A percentile compares a stretch with the other conserved stretches of the same genome.
Evolutionary conservation across 257 asterid species (phyloP).

Genomic region (Knoxia roxburghii): DNA sequence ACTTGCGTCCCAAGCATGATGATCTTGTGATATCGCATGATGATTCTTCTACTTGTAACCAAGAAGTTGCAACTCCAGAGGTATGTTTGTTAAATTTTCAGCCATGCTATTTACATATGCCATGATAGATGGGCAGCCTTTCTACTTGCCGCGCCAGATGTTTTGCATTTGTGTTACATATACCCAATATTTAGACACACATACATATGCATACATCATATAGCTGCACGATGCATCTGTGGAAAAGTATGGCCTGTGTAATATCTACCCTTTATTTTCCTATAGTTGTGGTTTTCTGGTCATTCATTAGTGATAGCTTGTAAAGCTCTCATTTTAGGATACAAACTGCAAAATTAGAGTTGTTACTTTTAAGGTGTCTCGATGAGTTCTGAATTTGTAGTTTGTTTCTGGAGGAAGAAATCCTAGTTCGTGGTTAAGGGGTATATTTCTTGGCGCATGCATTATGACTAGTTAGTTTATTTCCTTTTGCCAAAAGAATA

Average conservation of each 20-base stretch:
- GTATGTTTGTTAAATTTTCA: constrained; percentile 2
- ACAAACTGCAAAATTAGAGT: not conserved
- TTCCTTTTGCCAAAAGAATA: not conserved
- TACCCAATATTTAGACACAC: not conserved
- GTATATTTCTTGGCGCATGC: not conserved
- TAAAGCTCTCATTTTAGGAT: not conserved
- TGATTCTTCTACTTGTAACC: constrained; percentile 26
- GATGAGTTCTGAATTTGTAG: not conserved
- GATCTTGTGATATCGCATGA: constrained; percentile 19
- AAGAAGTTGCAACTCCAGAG: constrained; percentile 16
- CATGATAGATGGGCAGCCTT: not conserved
- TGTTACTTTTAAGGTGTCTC: not conserved
- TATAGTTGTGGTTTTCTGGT: not conserved
- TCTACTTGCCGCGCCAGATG: not conserved
- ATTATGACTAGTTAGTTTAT: not conserved
- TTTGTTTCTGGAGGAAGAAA: not conserved
- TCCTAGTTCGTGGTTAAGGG: not conserved
- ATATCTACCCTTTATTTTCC: not conserved
- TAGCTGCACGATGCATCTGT: not conserved
- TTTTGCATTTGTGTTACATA: not conserved
- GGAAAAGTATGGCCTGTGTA: not conserved
- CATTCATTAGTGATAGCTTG: not conserved
- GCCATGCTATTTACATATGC: not conserved
- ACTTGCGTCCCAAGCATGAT: constrained; percentile 26
- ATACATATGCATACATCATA: not conserved